These are phyloP conservation scores for Dionaea muscipula DNA, from an alignment of 179 eudicot genomes.

Conservation along the genomic window DNA sequence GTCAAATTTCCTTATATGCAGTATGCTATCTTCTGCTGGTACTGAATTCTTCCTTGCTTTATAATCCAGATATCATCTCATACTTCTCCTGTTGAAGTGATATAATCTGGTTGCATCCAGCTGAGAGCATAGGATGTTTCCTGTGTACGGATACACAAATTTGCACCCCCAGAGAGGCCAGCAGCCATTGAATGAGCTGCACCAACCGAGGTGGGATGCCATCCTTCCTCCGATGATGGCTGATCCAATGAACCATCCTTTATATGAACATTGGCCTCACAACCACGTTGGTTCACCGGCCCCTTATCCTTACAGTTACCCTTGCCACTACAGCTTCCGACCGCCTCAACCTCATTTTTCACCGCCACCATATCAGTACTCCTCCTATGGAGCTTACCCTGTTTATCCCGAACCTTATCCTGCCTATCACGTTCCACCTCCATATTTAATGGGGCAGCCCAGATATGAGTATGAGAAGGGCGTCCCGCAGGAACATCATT, in stretches of 20 bases:
- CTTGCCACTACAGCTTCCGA: conserved; percentile 21
- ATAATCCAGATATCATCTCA: too few relatives aligned
- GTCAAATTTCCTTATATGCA: too few relatives aligned
- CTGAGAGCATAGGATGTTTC: conserved; percentile 19
- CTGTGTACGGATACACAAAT: conserved; percentile 19
- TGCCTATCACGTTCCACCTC: conserved; percentile 27
- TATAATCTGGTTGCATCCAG: too few relatives aligned
- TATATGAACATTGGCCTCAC: conserved; percentile 32
- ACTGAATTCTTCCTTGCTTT: too few relatives aligned
- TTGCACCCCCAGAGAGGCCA: conserved; percentile 26
- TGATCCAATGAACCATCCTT: conserved; percentile 16
- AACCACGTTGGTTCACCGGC: conserved; percentile 27
- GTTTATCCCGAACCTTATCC: conserved; percentile 25
- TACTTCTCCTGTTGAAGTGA: too few relatives aligned
- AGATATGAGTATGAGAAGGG: conserved; percentile 37
- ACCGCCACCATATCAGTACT: conserved; percentile 17
- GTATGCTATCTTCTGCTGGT: too few relatives aligned
- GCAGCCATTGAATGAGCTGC: conserved; percentile 17
- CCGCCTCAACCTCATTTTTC: conserved; percentile 37
- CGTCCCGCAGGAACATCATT: conserved; percentile 23
- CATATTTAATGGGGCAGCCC: conserved; percentile 32
- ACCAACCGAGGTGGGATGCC: conserved; percentile 24
- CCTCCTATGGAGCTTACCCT: conserved; percentile 26
- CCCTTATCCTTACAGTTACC: conserved; percentile 25
- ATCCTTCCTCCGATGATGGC: conserved; percentile 26